These are phyloP conservation scores for Meyerozyma elateridarum DNA, from an alignment of 1,139 yeast species.

Conservation along the genomic window DNA sequence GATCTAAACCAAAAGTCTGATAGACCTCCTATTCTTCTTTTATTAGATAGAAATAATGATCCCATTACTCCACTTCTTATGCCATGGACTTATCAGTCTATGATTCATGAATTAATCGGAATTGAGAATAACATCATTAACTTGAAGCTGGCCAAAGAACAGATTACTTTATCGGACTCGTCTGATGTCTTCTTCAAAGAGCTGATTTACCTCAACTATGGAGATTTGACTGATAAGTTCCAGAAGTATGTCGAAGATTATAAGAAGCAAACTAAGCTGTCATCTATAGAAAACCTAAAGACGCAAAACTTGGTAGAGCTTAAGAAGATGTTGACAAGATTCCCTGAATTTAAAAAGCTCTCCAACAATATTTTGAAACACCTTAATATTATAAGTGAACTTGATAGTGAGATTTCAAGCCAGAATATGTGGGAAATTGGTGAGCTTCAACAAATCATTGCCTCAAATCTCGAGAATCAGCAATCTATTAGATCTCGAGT, in stretches of 20 bases:
- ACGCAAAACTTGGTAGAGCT: conserved; percentile 77
- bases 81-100: conserved; percentile 98
- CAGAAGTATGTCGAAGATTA: conserved; percentile 82
- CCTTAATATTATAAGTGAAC: conserved; percentile 81
- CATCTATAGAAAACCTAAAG: conserved; percentile 51
- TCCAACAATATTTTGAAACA: conserved; percentile 92
- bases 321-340: conserved; percentile 84
- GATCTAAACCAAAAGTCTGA: conserved; percentile 52
- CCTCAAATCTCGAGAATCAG: conserved; percentile 51
- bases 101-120: conserved; percentile 91
- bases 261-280: conserved; percentile 71
- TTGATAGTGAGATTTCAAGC: conserved; percentile 61
- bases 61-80: conserved; percentile 87
- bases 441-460: conserved; percentile 82
- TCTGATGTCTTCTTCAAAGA: conserved; percentile 76
- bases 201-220: conserved; percentile 85
- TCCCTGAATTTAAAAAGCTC: conserved; percentile 86
- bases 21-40: conserved; percentile 68
- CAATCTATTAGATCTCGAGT: conserved; percentile 23
- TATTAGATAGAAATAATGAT: conserved; percentile 81
- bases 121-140: conserved; percentile 77
- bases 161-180: conserved; percentile 27
- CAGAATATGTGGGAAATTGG: conserved; percentile 77
- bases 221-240: conserved; percentile 87
- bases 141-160: conserved; percentile 39